Evolutionary conservation across 2,329 filamentous ascomycete genomes (phyloP).

Genomic region (Botrytis galanthina): DNA sequence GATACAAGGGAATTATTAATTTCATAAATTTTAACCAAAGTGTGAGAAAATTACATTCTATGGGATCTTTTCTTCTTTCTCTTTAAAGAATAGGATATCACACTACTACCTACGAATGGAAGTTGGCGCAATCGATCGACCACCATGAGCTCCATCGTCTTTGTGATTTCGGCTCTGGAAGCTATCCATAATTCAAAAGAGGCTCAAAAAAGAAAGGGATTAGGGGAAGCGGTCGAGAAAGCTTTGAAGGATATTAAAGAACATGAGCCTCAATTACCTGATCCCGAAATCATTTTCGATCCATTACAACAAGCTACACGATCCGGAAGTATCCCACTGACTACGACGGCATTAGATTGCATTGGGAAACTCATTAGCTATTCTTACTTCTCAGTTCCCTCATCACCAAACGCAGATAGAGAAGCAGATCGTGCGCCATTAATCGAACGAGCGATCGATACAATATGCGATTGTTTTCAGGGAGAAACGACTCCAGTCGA

Average conservation of each 20-base stretch:
- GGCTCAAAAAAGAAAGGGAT: slow-evolving; percentile 78
- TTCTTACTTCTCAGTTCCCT: slow-evolving; percentile 86
- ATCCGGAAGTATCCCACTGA: slow-evolving; percentile 78
- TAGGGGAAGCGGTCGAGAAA: slow-evolving; percentile 76
- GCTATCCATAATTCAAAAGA: slow-evolving; percentile 90
- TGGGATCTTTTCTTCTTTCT: neutral
- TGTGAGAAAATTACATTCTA: neutral
- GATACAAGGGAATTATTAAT: slow-evolving; percentile 5
- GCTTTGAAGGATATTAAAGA: slow-evolving; percentile 85
- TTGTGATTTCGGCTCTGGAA: slow-evolving; percentile 90
- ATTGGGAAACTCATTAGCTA: slow-evolving; percentile 99
- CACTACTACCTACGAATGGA: slow-evolving; percentile 30
- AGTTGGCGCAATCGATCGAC: slow-evolving; percentile 38
- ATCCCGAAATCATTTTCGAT: slow-evolving; percentile 88
- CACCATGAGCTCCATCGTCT: slow-evolving; percentile 90
- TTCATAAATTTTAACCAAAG: neutral
- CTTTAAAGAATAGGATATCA: neutral
- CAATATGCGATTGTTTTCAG: slow-evolving; percentile 98
- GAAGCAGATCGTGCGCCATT: slow-evolving; percentile 61
- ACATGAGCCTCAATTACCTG: slow-evolving; percentile 74
- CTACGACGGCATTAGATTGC: slow-evolving; percentile 90
- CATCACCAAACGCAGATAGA: slow-evolving; percentile 42
- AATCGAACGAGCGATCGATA: slow-evolving; percentile 97
- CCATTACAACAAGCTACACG: slow-evolving; percentile 88
- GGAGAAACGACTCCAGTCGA: slow-evolving; percentile 90